phyloP scores from a whole-genome alignment of 192 early-diverging fungal genomes.

The Polychytrium aggregatum region DNA sequence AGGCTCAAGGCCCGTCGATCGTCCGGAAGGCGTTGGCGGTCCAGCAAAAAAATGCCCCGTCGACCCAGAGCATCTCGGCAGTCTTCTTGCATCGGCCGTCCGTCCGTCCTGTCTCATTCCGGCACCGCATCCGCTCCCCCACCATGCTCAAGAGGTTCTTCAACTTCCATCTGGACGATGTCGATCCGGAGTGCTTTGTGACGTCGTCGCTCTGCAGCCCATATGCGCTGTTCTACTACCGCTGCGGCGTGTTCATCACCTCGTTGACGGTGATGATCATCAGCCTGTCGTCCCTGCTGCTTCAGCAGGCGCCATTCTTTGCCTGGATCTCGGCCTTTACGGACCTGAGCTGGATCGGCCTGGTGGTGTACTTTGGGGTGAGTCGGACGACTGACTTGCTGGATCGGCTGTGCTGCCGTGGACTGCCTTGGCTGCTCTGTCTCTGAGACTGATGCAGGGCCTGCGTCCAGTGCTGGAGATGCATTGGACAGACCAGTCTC shows the following conservation, averaged over 20 bases:
- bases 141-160: too few species aligned
- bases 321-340: constrained; percentile 15
- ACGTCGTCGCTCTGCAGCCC: constrained; percentile 5
- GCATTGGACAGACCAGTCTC: neutral
- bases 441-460: neutral
- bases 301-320: neutral
- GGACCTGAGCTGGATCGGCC: constrained; percentile 10
- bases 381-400: neutral
- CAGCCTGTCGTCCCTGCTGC: constrained; percentile 1
- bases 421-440: neutral
- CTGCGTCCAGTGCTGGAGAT: neutral
- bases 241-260: neutral
- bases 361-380: constrained; percentile 7
- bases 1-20: too few species aligned
- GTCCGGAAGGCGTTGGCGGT: too few species aligned
- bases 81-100: too few species aligned
- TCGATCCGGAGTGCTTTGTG: constrained; percentile 3
- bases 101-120: too few species aligned
- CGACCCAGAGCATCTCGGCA: too few species aligned
- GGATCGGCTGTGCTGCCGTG: neutral
- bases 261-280: constrained; percentile 6
- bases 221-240: neutral
- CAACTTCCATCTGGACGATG: constrained; percentile 7
- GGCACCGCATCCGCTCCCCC: too few species aligned
- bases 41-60: too few species aligned